Conservation (phyloP, 2,329 filamentous ascomycete species). For the Penicillium sp. region DNA sequence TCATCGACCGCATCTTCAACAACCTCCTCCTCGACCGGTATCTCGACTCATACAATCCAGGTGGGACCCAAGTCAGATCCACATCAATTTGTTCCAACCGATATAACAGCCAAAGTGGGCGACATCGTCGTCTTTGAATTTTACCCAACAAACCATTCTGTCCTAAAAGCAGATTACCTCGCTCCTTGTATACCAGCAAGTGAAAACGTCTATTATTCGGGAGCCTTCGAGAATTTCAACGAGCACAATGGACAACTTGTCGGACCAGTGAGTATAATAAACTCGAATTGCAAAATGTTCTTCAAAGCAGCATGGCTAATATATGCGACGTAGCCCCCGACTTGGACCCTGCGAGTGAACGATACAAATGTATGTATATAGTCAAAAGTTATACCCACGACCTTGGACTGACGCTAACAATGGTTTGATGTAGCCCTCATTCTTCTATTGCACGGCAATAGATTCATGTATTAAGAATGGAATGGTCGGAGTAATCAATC, state of each 20-base stretch:
- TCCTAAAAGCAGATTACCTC: conserved; percentile 59
- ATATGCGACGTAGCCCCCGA: conserved; percentile 30
- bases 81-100: conserved; percentile 32
- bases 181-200: conserved; percentile 61
- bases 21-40: conserved; percentile 17
- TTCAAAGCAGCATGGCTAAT: background rate
- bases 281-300: background rate
- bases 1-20: background rate
- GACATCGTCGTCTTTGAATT: conserved; percentile 55
- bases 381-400: no score
- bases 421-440: conserved; percentile 51
- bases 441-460: conserved; percentile 68
- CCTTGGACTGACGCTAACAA: background rate
- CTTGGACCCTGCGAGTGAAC: conserved; percentile 51
- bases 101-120: conserved; percentile 30
- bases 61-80: conserved; percentile 34
- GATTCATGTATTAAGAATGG: conserved; percentile 62
- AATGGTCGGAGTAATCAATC: conserved; percentile 77
- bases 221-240: conserved; percentile 45
- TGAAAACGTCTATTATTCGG: conserved; percentile 30
- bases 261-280: conserved; percentile 27
- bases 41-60: conserved; percentile 32
- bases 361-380: conserved; percentile 48
- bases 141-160: conserved; percentile 62
- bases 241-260: conserved; percentile 45